phyloP scores from a whole-genome alignment of 2,329 filamentous ascomycete genomes.

The Xylaria polymorpha region DNA sequence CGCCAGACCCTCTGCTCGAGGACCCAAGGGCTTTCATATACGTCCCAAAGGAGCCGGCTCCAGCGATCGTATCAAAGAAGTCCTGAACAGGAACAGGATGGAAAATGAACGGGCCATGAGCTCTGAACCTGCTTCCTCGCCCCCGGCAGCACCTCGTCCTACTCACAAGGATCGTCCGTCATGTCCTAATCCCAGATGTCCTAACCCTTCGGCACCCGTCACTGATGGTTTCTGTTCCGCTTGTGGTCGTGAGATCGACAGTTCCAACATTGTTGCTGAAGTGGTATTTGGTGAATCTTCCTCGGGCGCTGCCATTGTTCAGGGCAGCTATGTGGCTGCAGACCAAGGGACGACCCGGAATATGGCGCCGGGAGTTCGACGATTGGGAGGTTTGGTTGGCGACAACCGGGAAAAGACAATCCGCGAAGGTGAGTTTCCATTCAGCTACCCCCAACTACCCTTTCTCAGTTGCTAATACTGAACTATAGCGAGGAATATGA shows the following conservation, averaged over 20 bases:
- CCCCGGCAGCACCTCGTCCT: conserved; percentile 37
- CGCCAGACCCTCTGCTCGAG: conserved; percentile 47
- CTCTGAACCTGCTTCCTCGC: conserved; percentile 40
- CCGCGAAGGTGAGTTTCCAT: conserved; percentile 55
- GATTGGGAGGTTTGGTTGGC: conserved; percentile 65
- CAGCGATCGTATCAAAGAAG: conserved; percentile 63
- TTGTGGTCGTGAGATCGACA: conserved; percentile 86
- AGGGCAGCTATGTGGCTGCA: conserved; percentile 87
- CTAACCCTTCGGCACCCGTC: conserved; percentile 65
- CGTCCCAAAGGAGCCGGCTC: conserved; percentile 60
- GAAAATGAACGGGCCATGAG: conserved; percentile 44
- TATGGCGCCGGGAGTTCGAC: conserved; percentile 70
- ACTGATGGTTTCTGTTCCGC: conserved; percentile 78
- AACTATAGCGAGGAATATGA: conserved; percentile 61
- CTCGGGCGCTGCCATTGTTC: conserved; percentile 86
- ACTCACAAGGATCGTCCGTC: conserved; percentile 44
- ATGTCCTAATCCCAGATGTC: conserved; percentile 70
- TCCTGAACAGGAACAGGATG: conserved; percentile 45
- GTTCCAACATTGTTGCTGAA: conserved; percentile 91
- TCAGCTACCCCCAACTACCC: background rate
- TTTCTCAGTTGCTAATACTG: conserved; percentile 17
- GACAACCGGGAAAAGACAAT: conserved; percentile 70
- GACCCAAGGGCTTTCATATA: conserved; percentile 53
- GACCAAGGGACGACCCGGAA: conserved; percentile 84
- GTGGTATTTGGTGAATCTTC: conserved; percentile 90